Base-by-base conservation (phyloP, 2,329 filamentous ascomycete genomes). In the Lecanoromycetidae sp. region DNA sequence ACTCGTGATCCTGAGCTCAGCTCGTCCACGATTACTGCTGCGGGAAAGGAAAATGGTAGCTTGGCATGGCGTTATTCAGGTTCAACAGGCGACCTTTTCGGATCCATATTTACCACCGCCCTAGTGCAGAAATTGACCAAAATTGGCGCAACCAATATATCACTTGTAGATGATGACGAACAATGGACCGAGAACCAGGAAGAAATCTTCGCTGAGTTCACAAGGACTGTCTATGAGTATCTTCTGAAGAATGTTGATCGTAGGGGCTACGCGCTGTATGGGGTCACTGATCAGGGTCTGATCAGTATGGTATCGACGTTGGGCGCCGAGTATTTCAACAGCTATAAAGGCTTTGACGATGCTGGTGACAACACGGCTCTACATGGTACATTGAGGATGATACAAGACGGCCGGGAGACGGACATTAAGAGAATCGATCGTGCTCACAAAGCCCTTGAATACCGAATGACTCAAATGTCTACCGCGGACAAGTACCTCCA, bases 401-500 rank as follows among this genome's bases (percentile, higher is more conserved):
- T 49, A 27, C 26, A 30, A 8, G 8, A 17, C 5, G 40, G 41
- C 5, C 9, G 40, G 9, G 9, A 20, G 25, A 49, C n/a, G 7
- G 22, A 40, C 7, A 27, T n/a, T 6, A 10, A 13, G 13, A 3
- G 7, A 2, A 9, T 45, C 7, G 26, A 40, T 13, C 4, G 9
- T 15, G 25, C 13, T 9, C 20, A 26, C n/a, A n/a, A 15, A 29
- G 10, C 25, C 5, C 22, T 49, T 12, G 22, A 40, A 7, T 49
- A 40, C 15, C 33, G 47, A 7, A 49, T 49, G 47, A 36, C 37
- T 10, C 34, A 35, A 13, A 44, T 45, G 47, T 39, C 34, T 19
- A 45, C 27, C 15, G 41, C 47, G 2, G 47, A 49, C 19, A 17
- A 15, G 5, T 45, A 49, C 12, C 22, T 49, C 3, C 6, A 15